Evolutionary conservation across 83 land plant species (phyloP).

Genomic region (Picea abies): DNA sequence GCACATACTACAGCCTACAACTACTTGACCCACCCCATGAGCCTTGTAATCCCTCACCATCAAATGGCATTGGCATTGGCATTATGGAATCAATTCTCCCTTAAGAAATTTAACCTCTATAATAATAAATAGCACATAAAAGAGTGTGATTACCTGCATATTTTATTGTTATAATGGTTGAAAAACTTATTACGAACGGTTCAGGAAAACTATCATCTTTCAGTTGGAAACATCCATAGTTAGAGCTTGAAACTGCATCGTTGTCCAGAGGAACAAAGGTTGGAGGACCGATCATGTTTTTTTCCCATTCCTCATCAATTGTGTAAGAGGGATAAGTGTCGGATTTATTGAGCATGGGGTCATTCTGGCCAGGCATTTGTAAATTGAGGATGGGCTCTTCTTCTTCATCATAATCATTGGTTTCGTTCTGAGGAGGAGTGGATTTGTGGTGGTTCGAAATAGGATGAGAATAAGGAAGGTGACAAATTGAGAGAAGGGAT

Average conservation of each 20-base stretch:
- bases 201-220: slow-evolving; percentile 62
- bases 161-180: slow-evolving; percentile 77
- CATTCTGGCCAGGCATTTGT: too few relatives aligned
- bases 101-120: too few relatives aligned
- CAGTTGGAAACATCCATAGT: background rate
- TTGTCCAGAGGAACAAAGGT: background rate
- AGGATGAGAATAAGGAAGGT: background rate
- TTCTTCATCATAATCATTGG: background rate
- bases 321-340: background rate
- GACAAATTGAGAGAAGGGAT: background rate
- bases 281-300: background rate
- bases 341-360: too few relatives aligned
- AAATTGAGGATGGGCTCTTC: background rate
- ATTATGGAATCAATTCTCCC: too few relatives aligned
- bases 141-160: slow-evolving; percentile 45
- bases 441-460: background rate
- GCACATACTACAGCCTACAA: too few relatives aligned
- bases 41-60: too few relatives aligned
- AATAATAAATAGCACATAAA: too few relatives aligned
- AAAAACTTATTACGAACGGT: slow-evolving; percentile 75
- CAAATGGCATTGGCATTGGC: too few relatives aligned
- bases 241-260: background rate
- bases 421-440: background rate
- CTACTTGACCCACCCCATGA: too few relatives aligned
- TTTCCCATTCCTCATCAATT: background rate